phyloP scores from a whole-genome alignment of 768 basidiomycete genomes.

The Mycena albidolilacea region DNA sequence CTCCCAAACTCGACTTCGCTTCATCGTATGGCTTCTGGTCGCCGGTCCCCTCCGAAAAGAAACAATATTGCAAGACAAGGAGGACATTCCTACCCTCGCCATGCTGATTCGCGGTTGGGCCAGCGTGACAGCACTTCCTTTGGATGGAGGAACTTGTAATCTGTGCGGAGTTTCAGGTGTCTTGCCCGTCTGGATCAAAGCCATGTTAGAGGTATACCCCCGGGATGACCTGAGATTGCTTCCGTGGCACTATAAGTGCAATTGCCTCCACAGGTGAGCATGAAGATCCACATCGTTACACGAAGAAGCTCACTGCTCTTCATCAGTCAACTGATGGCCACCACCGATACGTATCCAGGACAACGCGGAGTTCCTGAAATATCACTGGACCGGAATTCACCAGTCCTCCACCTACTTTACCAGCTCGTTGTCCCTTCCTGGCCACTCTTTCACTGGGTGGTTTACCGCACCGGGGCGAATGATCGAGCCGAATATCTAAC shows the following conservation, averaged over 20 bases:
- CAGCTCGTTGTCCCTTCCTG: conserved; percentile 11
- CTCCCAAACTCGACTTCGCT: not conserved
- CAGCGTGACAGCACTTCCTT: not conserved
- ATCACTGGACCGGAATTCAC: not conserved
- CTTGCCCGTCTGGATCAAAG: conserved; percentile 11
- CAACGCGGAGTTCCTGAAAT: no score
- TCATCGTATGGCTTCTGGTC: conserved; percentile 22
- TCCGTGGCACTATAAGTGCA: not conserved
- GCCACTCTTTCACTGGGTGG: conserved; percentile 22
- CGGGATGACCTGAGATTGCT: conserved; percentile 1
- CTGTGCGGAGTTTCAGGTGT: not conserved
- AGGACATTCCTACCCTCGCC: no score
- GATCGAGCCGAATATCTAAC: not conserved
- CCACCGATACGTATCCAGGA: rapidly evolving
- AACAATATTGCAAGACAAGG: not conserved
- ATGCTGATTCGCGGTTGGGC: not conserved
- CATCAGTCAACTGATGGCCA: not conserved
- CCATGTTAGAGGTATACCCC: conserved; percentile 16
- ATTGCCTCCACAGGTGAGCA: conserved; percentile 7
- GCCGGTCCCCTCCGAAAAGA: not conserved
- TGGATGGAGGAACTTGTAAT: not conserved
- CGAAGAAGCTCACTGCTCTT: no score
- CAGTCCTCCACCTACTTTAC: not conserved
- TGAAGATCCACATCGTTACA: no score
- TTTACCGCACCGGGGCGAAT: not conserved